Evolutionary conservation across 352 stramenopile species (phyloP), one percentile per base, ranked within the genome.

Genomic region (Globisporangium canariense): DNA sequence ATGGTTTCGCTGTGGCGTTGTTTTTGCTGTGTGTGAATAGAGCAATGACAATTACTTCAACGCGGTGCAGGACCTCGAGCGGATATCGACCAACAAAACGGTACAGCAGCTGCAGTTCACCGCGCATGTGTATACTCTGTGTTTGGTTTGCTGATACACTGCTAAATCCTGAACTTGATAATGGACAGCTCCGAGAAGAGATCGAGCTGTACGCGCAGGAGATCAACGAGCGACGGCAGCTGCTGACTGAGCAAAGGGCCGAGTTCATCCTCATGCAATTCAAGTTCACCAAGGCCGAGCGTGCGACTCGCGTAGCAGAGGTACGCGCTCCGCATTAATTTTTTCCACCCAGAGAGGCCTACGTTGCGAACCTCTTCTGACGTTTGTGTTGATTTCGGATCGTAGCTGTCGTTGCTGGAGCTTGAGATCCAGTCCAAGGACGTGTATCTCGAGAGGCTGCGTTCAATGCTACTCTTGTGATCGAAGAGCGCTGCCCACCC

Each of bases 401-500:
- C 45, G 0, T 28, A 93, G 84, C 69, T 91, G 41, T 71, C 84
- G 28, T 69, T 93, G 16, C 67, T 90, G 25, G 74, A 93, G 40
- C 61, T 93, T 9, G 80, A 91, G 67, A 71, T 90, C n/a, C 62
- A 86, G 60, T 75, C 81, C 18, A 90, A 91, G 46, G 38, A 78
- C n/a, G 79, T 81, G 7, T 91, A 91, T 62, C 71, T 93, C 38
- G 73, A 78, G n/a, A 82, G 81, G 62, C 61, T 88, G 54, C 73
- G 73, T 8, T 73, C 65, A 10, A 64, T 87, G 20, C 60, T 89
- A 54, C 63, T 79, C 65, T 58, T 43, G 59, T 73, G 50, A 65
- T 16, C 36, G 14, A 10, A 6, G n/a, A 43, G 18, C 30, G 30
- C 16, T 22, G 43, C 7, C 6, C 11, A 49, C 18, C 13, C 43